Evolutionary conservation across 306 rosid genomes (phyloP).

Genomic region (Pueraria montana): DNA sequence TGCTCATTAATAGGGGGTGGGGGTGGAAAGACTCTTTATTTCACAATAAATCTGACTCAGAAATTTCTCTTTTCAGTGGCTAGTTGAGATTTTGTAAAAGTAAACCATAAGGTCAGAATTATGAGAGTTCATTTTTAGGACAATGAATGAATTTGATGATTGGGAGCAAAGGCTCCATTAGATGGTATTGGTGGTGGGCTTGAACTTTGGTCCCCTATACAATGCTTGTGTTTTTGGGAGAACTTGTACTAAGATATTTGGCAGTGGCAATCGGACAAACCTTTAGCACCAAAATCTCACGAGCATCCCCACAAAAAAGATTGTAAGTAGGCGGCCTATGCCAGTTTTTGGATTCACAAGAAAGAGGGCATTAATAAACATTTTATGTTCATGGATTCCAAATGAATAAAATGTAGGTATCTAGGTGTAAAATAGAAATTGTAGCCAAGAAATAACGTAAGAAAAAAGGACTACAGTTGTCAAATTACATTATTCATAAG

Average conservation of each 20-base stretch:
- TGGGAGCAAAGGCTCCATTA: background rate
- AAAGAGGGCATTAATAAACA: background rate
- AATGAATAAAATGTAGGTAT: background rate
- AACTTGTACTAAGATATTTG: slow-evolving; percentile 20
- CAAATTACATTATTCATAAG: background rate
- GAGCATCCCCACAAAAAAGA: slow-evolving; percentile 18
- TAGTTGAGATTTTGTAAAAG: background rate
- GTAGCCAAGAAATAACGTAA: background rate
- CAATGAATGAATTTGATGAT: slow-evolving; percentile 4
- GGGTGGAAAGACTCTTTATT: background rate
- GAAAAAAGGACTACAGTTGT: background rate
- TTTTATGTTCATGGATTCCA: background rate
- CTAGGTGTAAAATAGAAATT: background rate
- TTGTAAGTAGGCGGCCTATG: background rate
- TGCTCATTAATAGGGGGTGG: slow-evolving; percentile 16
- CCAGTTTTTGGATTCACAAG: slow-evolving; percentile 38
- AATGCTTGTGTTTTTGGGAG: slow-evolving; percentile 6
- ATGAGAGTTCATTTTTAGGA: background rate
- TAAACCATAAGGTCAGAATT: background rate
- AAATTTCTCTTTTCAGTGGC: background rate
- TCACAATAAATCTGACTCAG: background rate
- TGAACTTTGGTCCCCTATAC: slow-evolving; percentile 21
- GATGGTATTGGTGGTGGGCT: background rate
- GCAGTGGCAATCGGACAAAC: background rate
- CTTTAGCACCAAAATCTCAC: slow-evolving; percentile 26